These are phyloP conservation scores for Hydnomerulius pinastri DNA, from an alignment of 768 basidiomycete genomes.

Conservation along the genomic window DNA sequence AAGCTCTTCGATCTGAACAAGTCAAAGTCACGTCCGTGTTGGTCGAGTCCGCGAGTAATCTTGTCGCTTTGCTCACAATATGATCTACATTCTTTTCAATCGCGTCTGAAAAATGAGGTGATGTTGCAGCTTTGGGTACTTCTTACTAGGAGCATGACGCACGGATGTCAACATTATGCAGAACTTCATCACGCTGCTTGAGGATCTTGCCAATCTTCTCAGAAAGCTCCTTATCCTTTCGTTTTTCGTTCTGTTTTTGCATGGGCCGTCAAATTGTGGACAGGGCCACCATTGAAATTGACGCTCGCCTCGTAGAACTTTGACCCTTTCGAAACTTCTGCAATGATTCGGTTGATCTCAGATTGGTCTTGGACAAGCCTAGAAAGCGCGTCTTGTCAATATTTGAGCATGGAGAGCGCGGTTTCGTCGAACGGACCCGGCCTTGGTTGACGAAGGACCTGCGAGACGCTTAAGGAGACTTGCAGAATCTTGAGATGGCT, in stretches of 20 bases:
- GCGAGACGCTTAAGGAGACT: conserved; percentile 80
- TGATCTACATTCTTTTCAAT: conserved; percentile 70
- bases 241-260: conserved; percentile 74
- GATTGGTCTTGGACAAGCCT: conserved; percentile 76
- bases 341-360: conserved; percentile 87
- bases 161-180: conserved; percentile 61
- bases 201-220: conserved; percentile 72
- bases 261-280: conserved; percentile 3
- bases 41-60: background rate
- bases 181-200: conserved; percentile 58
- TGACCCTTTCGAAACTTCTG: conserved; percentile 89
- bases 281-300: background rate
- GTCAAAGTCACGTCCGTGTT: background rate
- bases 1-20: conserved; percentile 58
- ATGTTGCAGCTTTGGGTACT: background rate
- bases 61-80: conserved; percentile 50
- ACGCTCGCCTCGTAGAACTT: conserved; percentile 80
- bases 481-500: conserved; percentile 59
- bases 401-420: background rate
- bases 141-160: conserved; percentile 21
- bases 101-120: conserved; percentile 40
- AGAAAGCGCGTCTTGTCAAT: conserved; percentile 13
- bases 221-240: conserved; percentile 84
- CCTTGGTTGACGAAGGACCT: conserved; percentile 87
- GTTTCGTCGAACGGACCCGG: conserved; percentile 56